phyloP scores from a whole-genome alignment of 805 yeast species.

The Lipomyces mesembrius region DNA sequence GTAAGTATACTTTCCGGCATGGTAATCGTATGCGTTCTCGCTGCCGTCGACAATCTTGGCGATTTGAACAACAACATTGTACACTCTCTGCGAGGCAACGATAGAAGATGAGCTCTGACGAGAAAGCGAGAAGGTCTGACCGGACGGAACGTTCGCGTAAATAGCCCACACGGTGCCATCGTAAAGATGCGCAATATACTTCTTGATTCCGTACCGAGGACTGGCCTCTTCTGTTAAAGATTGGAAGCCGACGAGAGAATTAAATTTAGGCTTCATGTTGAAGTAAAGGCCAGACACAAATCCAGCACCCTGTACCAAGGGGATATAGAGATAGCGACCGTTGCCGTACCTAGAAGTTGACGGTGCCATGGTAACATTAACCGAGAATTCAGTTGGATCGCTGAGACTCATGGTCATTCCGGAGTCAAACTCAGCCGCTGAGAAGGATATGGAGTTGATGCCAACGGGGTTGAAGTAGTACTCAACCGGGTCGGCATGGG shows the following conservation, averaged over 20 bases:
- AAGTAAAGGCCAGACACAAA: slow-evolving; percentile 56
- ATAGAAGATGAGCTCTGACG: slow-evolving; percentile 48
- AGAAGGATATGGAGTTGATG: slow-evolving; percentile 59
- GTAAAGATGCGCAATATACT: slow-evolving; percentile 59
- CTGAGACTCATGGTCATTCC: slow-evolving; percentile 41
- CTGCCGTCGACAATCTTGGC: slow-evolving; percentile 53
- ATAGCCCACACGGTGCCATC: slow-evolving; percentile 69
- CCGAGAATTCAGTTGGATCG: slow-evolving; percentile 37
- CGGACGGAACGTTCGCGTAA: slow-evolving; percentile 54
- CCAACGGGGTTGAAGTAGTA: slow-evolving; percentile 63
- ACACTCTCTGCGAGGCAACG: slow-evolving; percentile 51
- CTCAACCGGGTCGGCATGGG: slow-evolving; percentile 49
- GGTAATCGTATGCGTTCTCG: slow-evolving; percentile 54
- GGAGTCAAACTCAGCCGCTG: slow-evolving; percentile 56
- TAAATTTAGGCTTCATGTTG: slow-evolving; percentile 40
- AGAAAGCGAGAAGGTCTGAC: slow-evolving; percentile 42
- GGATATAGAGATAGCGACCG: slow-evolving; percentile 39
- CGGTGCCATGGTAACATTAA: slow-evolving; percentile 32
- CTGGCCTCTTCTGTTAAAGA: slow-evolving; percentile 51
- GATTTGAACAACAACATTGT: slow-evolving; percentile 63
- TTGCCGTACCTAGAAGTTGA: slow-evolving; percentile 16
- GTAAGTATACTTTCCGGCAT: slow-evolving; percentile 66
- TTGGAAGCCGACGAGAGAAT: slow-evolving; percentile 60
- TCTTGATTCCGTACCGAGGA: slow-evolving; percentile 52
- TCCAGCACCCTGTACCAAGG: slow-evolving; percentile 67